A percentile compares a stretch with the other conserved stretches of the same genome.
Evolutionary conservation across 495 filamentous ascomycete species (phyloP).

Genomic region (Penicillium daleae): DNA sequence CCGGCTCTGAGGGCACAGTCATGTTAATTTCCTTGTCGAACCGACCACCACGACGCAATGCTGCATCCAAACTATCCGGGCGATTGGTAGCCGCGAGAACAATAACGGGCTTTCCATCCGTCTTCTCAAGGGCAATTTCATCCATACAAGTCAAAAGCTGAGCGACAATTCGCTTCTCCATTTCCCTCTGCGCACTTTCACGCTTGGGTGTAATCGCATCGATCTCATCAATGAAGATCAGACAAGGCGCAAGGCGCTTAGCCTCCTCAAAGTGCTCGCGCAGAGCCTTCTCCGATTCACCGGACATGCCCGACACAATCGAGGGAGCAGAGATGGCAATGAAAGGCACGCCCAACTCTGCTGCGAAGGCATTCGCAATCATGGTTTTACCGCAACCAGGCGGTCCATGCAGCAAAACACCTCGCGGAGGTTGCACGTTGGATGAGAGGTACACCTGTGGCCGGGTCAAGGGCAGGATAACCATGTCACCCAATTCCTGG

Average conservation of each 20-base stretch:
- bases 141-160: constrained; percentile 91
- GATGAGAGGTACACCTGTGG: constrained; percentile 65
- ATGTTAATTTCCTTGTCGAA: constrained; percentile 96
- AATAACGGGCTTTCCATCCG: constrained; percentile 86
- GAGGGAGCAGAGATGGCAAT: constrained; percentile 88
- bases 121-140: constrained; percentile 77
- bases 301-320: constrained; percentile 91
- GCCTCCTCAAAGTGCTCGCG: constrained; percentile 90
- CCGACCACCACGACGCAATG: constrained; percentile 79
- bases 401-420: constrained; percentile 88
- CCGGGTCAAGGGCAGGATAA: constrained; percentile 79
- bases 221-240: constrained; percentile 96
- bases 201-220: constrained; percentile 94
- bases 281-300: constrained; percentile 93
- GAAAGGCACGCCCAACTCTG: constrained; percentile 81
- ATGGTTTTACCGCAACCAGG: constrained; percentile 96
- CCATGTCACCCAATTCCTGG: constrained; percentile 72
- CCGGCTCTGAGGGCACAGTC: constrained; percentile 86
- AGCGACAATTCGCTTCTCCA: constrained; percentile 95
- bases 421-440: constrained; percentile 75
- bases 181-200: constrained; percentile 92
- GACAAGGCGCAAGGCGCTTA: constrained; percentile 81
- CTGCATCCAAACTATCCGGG: constrained; percentile 87
- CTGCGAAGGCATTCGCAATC: constrained; percentile 88
- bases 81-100: constrained; percentile 93